A percentile compares a stretch with the other conserved stretches of the same genome.
Conservation (phyloP, 345 rosid species). For the Populus tremula region DNA sequence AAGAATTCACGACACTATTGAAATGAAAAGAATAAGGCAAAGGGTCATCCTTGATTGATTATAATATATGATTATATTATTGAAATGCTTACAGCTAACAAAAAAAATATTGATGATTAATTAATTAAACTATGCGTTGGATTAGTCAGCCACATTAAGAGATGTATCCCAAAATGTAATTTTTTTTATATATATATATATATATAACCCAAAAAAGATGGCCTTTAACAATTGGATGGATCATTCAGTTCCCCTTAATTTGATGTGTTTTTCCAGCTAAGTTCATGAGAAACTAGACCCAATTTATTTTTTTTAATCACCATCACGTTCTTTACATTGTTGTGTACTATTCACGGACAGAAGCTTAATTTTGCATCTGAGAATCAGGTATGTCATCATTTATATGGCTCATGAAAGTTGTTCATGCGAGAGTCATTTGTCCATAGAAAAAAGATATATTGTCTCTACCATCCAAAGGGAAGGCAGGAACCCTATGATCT, state of each 20-base stretch:
- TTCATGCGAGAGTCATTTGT: constrained; percentile 10
- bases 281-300: background rate
- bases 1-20: background rate
- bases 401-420: background rate
- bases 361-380: background rate
- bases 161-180: background rate
- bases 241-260: constrained; percentile 11
- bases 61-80: background rate
- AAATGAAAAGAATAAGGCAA: constrained; percentile 12
- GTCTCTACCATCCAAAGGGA: constrained; percentile 12
- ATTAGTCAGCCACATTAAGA: constrained; percentile 31
- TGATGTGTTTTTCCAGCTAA: constrained; percentile 18
- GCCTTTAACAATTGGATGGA: constrained; percentile 19
- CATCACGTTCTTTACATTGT: background rate
- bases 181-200: background rate
- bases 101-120: background rate
- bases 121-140: constrained; percentile 3
- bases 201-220: constrained; percentile 16
- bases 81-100: background rate
- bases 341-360: too few relatives aligned
- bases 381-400: background rate
- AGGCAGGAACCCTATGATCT: constrained; percentile 16
- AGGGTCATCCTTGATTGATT: background rate
- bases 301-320: background rate
- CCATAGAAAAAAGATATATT: background rate